Evolutionary conservation across 352 stramenopile species (phyloP), one percentile per base, ranked within the genome.

Genomic region (Globisporangium iwayamae): DNA sequence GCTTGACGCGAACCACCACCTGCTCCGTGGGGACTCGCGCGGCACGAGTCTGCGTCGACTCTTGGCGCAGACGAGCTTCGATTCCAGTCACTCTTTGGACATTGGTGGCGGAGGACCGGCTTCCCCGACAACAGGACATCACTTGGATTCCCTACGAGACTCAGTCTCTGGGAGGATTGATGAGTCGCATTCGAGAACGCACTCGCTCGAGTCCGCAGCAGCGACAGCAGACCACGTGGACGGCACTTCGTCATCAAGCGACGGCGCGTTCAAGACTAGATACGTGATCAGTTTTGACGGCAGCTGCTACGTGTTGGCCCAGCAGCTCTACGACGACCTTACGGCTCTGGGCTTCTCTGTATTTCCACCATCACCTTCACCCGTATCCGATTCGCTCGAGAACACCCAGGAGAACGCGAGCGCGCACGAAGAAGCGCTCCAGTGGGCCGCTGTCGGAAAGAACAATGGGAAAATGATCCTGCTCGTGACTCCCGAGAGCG

Each of bases 201-300:
- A 59, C 9, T 46, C 50, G 11, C 50, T 56, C 4, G 50, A 56
- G 1, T 25, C 45, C 2, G 18, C 45, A 30, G 45, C 45, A 51
- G 22, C 25, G 22, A 20, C 48, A 6, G n/a, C 50, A 41, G 50
- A 41, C 0, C 28, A 4, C 11, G 50, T 25, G 7, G 50, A 54
- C 48, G 8, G 13, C 13, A 16, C 41, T 20, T 32, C 11, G 25
- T 54, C 48, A 32, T 47, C 41, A 18, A 47, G 41, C 13, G 41
- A 47, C 11, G 51, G 43, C 7, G 30, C 30, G 51, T 56, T 58
- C 34, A 53, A 60, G 51, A 75, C 73, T 18, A 74, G 83, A 0
- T 92, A 81, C 54, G 72, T 89, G 57, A 75, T 92, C 57, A 90
- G 79, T 69, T 92, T 87, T 46, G 83, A 89, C 60, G 76, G 79